Conservation (phyloP, 345 rosid genomes). For the Conringia planisiliqua region DNA sequence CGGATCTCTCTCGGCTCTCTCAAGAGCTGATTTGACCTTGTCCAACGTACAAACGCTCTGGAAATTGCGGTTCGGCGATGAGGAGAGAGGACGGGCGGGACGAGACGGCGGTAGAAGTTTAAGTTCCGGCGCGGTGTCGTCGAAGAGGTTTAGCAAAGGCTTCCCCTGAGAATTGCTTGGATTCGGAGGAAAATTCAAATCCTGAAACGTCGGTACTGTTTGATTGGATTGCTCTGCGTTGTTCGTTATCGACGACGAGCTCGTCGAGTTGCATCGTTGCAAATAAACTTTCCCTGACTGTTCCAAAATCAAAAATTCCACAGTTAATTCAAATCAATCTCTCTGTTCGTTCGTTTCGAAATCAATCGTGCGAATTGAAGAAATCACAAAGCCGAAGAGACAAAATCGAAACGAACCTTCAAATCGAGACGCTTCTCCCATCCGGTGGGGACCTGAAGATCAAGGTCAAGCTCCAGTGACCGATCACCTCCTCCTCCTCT, state of each 20-base stretch:
- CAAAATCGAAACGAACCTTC: conserved; percentile 45
- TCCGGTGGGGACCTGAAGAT: conserved; percentile 78
- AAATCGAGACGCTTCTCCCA: conserved; percentile 92
- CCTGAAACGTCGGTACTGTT: conserved; percentile 55
- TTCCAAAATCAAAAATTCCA: conserved; percentile 29
- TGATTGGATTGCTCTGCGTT: conserved; percentile 40
- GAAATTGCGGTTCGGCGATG: conserved; percentile 34
- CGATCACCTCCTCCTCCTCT: conserved; percentile 40
- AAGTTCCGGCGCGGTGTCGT: conserved; percentile 43
- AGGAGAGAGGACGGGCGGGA: conserved; percentile 25
- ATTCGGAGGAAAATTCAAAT: conserved; percentile 59
- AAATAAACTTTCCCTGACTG: conserved; percentile 91
- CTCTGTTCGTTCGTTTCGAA: neutral
- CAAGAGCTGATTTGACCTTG: conserved; percentile 71
- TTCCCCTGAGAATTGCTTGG: conserved; percentile 22
- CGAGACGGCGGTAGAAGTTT: conserved; percentile 23
- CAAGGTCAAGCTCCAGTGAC: conserved; percentile 80
- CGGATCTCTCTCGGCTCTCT: conserved; percentile 71
- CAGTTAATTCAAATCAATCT: too few species aligned
- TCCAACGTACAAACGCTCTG: conserved; percentile 92
- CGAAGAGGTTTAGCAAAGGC: conserved; percentile 47
- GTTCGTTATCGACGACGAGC: conserved; percentile 42
- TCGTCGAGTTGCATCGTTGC: conserved; percentile 57
- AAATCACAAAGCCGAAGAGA: neutral
- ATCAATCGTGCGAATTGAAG: neutral